Conservation (phyloP, 352 stramenopile species). For the Phytopythium delawarense region DNA sequence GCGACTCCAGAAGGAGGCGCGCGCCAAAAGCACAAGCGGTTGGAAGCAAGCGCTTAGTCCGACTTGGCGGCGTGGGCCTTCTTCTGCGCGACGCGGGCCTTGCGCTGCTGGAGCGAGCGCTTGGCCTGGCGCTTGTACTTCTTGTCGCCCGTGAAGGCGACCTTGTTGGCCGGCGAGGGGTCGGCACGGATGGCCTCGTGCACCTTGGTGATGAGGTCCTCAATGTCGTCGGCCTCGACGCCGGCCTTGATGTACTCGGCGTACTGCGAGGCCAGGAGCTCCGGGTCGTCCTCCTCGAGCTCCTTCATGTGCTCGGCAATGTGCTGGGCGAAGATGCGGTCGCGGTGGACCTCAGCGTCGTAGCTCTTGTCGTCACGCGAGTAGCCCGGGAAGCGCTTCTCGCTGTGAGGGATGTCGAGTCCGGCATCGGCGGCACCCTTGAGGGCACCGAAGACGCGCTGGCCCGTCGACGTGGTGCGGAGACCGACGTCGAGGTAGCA, state of each 20-base stretch:
- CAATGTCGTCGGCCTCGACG: constrained; percentile 90
- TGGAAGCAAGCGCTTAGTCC: constrained; percentile 23
- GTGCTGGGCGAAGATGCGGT: constrained; percentile 98
- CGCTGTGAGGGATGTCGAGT: constrained; percentile 98
- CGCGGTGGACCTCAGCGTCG: constrained; percentile 96
- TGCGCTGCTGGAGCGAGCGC: constrained; percentile 93
- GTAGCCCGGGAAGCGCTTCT: constrained; percentile 99
- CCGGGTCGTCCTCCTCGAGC: constrained; percentile 98
- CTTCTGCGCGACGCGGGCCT: constrained; percentile 95
- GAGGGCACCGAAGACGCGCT: constrained; percentile 98
- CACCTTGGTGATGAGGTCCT: constrained; percentile 91
- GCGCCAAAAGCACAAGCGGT: background rate
- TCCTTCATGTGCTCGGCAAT: constrained; percentile 99
- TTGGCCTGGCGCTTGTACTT: constrained; percentile 94
- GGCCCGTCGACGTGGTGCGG: constrained; percentile 95
- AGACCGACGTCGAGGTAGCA: constrained; percentile 98
- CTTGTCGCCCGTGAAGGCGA: constrained; percentile 89
- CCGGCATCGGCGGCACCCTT: constrained; percentile 98
- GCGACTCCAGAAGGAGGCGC: background rate
- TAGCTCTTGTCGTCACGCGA: constrained; percentile 98
- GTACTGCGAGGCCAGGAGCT: constrained; percentile 98
- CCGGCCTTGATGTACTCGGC: constrained; percentile 93
- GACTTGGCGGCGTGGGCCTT: constrained; percentile 90
- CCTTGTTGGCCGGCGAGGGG: constrained; percentile 92
- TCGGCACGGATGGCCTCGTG: constrained; percentile 98